These are phyloP conservation scores for Malassezia cuniculi DNA, from an alignment of 1,284 basidiomycete species.

Conservation along the genomic window DNA sequence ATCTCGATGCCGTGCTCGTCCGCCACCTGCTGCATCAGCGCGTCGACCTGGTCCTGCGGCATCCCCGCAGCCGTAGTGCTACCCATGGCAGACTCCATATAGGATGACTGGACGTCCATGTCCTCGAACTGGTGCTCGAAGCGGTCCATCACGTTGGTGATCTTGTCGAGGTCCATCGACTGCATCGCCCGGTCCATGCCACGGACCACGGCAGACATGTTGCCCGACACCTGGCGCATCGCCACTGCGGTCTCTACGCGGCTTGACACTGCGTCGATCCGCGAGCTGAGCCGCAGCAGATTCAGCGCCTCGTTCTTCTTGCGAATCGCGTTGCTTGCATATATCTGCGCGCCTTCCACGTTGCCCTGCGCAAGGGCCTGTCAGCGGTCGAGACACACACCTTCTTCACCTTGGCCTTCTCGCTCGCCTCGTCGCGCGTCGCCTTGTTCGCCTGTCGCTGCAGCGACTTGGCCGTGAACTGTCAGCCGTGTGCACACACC, in stretches of 20 bases:
- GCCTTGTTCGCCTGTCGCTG: constrained; percentile 42
- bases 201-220: constrained; percentile 88
- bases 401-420: constrained; percentile 44
- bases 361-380: constrained; percentile 94
- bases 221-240: constrained; percentile 73
- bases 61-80: constrained; percentile 82
- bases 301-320: constrained; percentile 95
- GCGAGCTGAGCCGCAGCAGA: constrained; percentile 37
- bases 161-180: constrained; percentile 97
- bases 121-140: constrained; percentile 94
- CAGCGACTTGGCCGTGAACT: constrained; percentile 44
- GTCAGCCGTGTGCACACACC: constrained; percentile 9
- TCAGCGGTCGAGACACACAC: constrained; percentile 5
- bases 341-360: constrained; percentile 93
- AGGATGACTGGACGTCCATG: constrained; percentile 91
- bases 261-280: constrained; percentile 92
- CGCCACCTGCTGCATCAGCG: constrained; percentile 79
- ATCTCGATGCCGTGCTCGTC: constrained; percentile 95
- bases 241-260: constrained; percentile 98
- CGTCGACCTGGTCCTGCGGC: constrained; percentile 93
- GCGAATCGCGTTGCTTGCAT: constrained; percentile 92
- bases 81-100: constrained; percentile 95
- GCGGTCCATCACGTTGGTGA: constrained; percentile 97
- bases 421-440: constrained; percentile 36
- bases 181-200: constrained; percentile 99